Conservation (phyloP, 495 filamentous ascomycete species). For the Neurospora sp. region DNA sequence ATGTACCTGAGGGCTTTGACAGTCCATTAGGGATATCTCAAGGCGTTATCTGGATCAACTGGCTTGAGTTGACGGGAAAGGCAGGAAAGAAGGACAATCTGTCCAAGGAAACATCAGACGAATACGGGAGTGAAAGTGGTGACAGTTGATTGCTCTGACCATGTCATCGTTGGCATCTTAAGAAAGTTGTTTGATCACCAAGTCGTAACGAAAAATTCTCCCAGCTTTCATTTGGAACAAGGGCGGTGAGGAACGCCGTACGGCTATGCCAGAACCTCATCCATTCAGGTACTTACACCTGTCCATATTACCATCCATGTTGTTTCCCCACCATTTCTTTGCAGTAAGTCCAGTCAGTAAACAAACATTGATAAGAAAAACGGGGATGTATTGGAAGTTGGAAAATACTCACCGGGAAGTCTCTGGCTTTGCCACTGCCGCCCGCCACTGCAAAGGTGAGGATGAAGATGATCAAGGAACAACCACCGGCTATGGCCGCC, state of each 20-base stretch:
- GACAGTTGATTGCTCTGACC: background rate
- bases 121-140: background rate
- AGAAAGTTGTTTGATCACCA: background rate
- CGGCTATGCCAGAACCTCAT: background rate
- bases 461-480: conserved; percentile 42
- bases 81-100: background rate
- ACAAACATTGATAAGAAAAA: background rate
- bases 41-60: background rate
- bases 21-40: background rate
- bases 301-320: background rate
- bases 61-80: background rate
- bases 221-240: background rate
- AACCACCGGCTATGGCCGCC: conserved; percentile 44
- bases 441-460: conserved; percentile 48
- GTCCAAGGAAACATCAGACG: background rate
- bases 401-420: conserved; percentile 20
- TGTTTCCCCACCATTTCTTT: background rate
- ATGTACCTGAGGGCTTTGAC: background rate
- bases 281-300: background rate
- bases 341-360: background rate
- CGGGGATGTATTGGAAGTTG: background rate
- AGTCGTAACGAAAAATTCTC: background rate
- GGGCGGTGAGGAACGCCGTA: background rate
- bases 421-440: conserved; percentile 21
- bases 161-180: background rate